Evolutionary conservation across 2,329 filamentous ascomycete species (phyloP).

Genomic region (Botrytis fragariae): DNA sequence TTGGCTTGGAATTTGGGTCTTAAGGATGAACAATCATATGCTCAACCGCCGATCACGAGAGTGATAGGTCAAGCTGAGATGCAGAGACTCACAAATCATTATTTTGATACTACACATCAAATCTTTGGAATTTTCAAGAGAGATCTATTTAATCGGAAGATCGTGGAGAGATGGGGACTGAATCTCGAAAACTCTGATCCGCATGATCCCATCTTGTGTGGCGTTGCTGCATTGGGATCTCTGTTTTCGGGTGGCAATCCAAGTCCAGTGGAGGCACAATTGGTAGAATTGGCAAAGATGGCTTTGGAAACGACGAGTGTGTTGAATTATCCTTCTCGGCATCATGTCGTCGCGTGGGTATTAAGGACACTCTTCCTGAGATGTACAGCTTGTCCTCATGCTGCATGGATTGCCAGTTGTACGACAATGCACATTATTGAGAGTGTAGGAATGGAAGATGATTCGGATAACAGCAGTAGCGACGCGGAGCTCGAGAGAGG

Average conservation of each 20-base stretch:
- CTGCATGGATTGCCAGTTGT: constrained; percentile 34
- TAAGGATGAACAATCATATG: constrained; percentile 31
- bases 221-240: constrained; percentile 39
- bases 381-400: constrained; percentile 31
- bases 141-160: constrained; percentile 29
- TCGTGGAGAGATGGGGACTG: constrained; percentile 37
- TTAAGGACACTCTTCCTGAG: constrained; percentile 34
- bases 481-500: background rate
- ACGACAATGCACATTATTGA: constrained; percentile 35
- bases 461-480: background rate
- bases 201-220: constrained; percentile 37
- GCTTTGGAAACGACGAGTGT: constrained; percentile 28
- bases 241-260: constrained; percentile 35
- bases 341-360: constrained; percentile 32
- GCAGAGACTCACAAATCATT: constrained; percentile 31
- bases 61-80: constrained; percentile 20
- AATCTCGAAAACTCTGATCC: constrained; percentile 30
- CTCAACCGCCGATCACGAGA: constrained; percentile 28
- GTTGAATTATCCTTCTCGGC: constrained; percentile 23
- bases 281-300: constrained; percentile 30
- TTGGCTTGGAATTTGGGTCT: constrained; percentile 41
- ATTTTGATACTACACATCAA: constrained; percentile 36
- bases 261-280: constrained; percentile 31
- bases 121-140: constrained; percentile 39
- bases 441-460: constrained; percentile 26